Base-by-base conservation (phyloP, 2,329 filamentous ascomycete genomes). In the Microsporum canis region DNA sequence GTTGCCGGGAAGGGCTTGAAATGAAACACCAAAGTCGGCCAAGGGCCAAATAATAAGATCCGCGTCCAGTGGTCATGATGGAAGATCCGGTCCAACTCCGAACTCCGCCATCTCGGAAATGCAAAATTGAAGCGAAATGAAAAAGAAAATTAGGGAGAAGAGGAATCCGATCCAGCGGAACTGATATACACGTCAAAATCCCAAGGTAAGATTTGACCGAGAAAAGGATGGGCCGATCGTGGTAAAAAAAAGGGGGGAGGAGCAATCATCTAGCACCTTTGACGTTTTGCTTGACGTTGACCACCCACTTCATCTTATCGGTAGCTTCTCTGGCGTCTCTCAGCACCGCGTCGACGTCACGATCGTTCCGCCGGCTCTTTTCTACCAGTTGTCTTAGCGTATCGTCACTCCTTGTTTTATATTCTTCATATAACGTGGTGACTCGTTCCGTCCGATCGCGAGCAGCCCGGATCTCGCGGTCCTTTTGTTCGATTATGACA, bases 251-350 rank as follows among this genome's bases (percentile, higher is more conserved):
- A 8, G 10, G 17, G 43, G 7, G n/a, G 23, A 8, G 43, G 8
- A 27, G n/a, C 41, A 3, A 45, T 47, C 7, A 47, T 29, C 43
- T 29, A 17, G 43, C 43, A 23, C 23, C 43, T 47, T 47, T 47
- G 17, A 47, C 43, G 5, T 47, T 47, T 29, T 61, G 66, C 60
- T 76, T 73, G 59, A 79, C 67, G 39, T 73, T 76, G 58, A 79
- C 74, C n/a, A 73, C 73, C 76, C 78, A 79, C 65, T 71, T 77
- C 78, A 80, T 79, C 64, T 75, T 68, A 2, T 70, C 76, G 60
- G 75, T 71, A 0, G 74, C 73, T 61, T 75, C 71, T 55, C 72
- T 73, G 65, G 79, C 67, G 23, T 76, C 73, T 34, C 69, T 69
- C 43, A 79, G 67, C 39, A 71, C 71, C 5, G 69, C 65, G 23